Conservation (phyloP, 2,329 filamentous ascomycete species). For the Colletotrichum endophyticum region DNA sequence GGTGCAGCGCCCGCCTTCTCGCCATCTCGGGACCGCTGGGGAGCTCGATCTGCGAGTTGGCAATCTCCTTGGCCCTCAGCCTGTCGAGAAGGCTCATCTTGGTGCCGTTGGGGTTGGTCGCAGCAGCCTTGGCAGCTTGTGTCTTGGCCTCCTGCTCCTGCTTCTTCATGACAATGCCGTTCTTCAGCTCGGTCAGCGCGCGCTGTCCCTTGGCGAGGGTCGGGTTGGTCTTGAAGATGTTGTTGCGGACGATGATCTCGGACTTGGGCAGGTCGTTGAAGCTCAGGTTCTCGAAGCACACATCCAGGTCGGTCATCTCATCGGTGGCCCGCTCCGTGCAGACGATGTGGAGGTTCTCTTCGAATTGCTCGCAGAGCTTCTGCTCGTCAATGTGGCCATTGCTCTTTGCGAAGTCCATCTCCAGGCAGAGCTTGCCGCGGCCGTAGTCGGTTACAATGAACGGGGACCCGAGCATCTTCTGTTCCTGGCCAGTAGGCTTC, state of each 20-base stretch:
- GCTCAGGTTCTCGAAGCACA: conserved; percentile 52
- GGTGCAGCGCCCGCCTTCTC: conserved; percentile 69
- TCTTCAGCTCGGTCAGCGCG: conserved; percentile 72
- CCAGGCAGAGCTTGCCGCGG: conserved; percentile 62
- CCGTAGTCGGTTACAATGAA: conserved; percentile 58
- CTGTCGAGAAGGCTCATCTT: conserved; percentile 77
- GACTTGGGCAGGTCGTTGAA: conserved; percentile 56
- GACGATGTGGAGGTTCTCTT: conserved; percentile 50
- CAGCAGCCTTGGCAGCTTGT: conserved; percentile 30
- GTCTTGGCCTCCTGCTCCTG: conserved; percentile 46
- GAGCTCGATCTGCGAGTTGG: conserved; percentile 48
- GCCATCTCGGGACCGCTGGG: conserved; percentile 57
- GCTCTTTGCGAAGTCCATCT: conserved; percentile 48
- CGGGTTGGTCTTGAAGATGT: conserved; percentile 53
- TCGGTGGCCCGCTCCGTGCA: conserved; percentile 43
- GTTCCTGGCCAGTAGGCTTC: conserved; percentile 33
- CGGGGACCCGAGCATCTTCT: conserved; percentile 31
- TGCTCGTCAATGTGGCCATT: conserved; percentile 52
- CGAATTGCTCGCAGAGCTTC: conserved; percentile 59
- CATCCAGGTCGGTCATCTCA: conserved; percentile 35
- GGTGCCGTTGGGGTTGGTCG: conserved; percentile 46
- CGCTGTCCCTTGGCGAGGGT: conserved; percentile 70
- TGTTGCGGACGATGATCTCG: conserved; percentile 55
- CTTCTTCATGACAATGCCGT: conserved; percentile 59
- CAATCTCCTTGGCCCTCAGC: conserved; percentile 72